Evolutionary conservation across 345 rosid species (phyloP), one percentile per base, ranked within the genome.

Genomic region (Eucalyptus marginata): DNA sequence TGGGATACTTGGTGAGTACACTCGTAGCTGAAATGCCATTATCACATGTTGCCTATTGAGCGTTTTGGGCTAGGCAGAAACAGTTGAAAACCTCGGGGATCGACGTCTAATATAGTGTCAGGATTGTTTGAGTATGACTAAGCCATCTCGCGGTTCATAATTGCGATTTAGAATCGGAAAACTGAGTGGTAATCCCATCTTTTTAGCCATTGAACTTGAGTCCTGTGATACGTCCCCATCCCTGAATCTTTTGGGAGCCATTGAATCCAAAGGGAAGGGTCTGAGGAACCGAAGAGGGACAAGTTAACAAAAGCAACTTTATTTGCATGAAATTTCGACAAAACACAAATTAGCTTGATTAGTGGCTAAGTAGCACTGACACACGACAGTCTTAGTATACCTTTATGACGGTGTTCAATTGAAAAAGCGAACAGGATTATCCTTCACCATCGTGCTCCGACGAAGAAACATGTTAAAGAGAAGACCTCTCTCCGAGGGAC

Each of bases 101-200:
- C 1, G 4, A 11, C n/a, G 0, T 58, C 66, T 27, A 2, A 59
- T 11, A 11, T 27, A 1, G 7, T 25, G 13, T 62, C 6, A 4
- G 40, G 40, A 66, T 66, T 66, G 22, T 20, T 7, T 0, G 4
- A 66, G 43, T 4, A 66, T 66, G 12, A 66, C 79, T 8, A 16
- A 33, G 43, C 10, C 11, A 9, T 13, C 10, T 33, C 18, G 7
- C 0, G 46, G 59, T 43, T 36, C 81, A 36, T 71, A 10, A 18
- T 71, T 0, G 27, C 14, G 1, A 18, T 17, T 71, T 36, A 10
- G 27, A 71, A 71, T 33, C 12, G 5, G 24, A 71, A 40, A 33
- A 71, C 12, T 17, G 0, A 71, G 14, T 71, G 46, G 25, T 2
- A 18, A 18, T 71, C 46, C 81, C 25, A 5, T 71, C 46, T 10